Base-by-base conservation (phyloP, 1,284 basidiomycete genomes). In the Anthracocystis panici-leucophaei region DNA sequence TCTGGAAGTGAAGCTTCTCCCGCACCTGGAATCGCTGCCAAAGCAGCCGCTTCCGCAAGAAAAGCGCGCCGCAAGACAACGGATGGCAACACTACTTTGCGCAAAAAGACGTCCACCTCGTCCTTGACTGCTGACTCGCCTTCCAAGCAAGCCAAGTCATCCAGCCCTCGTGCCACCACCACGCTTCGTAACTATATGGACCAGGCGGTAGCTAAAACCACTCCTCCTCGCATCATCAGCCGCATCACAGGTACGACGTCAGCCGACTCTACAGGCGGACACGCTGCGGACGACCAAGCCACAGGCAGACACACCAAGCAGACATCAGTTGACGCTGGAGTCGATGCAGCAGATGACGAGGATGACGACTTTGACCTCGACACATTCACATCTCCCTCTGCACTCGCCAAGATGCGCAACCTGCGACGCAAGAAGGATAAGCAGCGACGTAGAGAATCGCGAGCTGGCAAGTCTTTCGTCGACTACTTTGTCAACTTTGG, bases 1-100 rank as follows among this genome's bases (percentile, higher is more conserved):
- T 86, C 85, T 29, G 87, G 87, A 20, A 85, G 86, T 46, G 87
- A 87, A 40, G 85, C 86, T 14, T 85, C 85, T 8, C 85, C 85
- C 0, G 63, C 58, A 20, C 23, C 55, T 20, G 68, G 65, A 5
- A 12, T 60, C 16, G 74, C 74, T 21, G 68, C 67, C 31, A 75
- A 60, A 35, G 65, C 65, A 21, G 68, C 71, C 35, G 75, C 64
- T 45, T 65, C 67, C 8, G 59, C 66, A 9, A 29, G 64, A n/a
- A 65, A 57, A 11, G 46, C 62, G 11, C 61, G 68, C 8, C 69
- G 74, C 29, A 72, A 71, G 56, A 72, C 74, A 0, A 65, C 65
- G 33, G 68, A 72, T 10, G 74, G 55, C 20, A 59, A 55, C 21
- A 56, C 66, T 1, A 55, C 57, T 10, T 29, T 71, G 55, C 62